Evolutionary conservation across 208 protist genomes (phyloP), one percentile per base, ranked within the genome.

Genomic region (Trypanosoma brucei): DNA sequence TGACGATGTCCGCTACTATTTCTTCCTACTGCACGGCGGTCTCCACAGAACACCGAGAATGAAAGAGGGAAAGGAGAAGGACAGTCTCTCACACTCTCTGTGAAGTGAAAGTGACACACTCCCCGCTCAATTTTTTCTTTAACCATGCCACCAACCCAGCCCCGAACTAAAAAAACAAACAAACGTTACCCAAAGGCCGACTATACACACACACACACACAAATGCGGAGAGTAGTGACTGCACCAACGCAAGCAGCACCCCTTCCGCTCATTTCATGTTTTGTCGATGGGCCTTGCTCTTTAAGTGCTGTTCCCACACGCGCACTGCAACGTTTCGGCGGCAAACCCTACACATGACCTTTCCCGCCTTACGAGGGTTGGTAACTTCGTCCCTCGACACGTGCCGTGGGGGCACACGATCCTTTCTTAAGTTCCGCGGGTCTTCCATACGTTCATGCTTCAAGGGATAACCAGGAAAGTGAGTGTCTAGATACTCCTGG

Each of bases 381-480:
- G 51, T 48, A 5, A 2, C 40, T 44, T 65, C 66, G 48, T 65
- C 37, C 49, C 61, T 55, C 46, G 65, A 69, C 48, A 75, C 50
- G 56, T 80, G 73, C 0, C 84, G 81, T 35, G 84, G 81, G 5
- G 81, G 84, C 39, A 88, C 81, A 13, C 62, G 70, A 45, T 76
- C 84, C 4, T 73, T 74, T 38, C 57, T 59, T 3, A 91, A 59
- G 55, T 84, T 79, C 48, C 74, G 56, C 46, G 81, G 56, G 34
- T 72, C 79, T 60, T 91, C 81, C 84, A 91, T 91, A 31, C 84
- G 72, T n/a, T 62, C 58, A 73, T 91, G 84, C 69, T 91, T 91
- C 8, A 63, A 31, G 2, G 84, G 84, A 72, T 91, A 91, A 8
- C 79, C 81, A 33, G 84, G 81, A 53, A 86, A 91, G 68, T 88